Evolutionary conservation across 768 basidiomycete species (phyloP).

Genomic region (Pleurotus ostreatus): DNA sequence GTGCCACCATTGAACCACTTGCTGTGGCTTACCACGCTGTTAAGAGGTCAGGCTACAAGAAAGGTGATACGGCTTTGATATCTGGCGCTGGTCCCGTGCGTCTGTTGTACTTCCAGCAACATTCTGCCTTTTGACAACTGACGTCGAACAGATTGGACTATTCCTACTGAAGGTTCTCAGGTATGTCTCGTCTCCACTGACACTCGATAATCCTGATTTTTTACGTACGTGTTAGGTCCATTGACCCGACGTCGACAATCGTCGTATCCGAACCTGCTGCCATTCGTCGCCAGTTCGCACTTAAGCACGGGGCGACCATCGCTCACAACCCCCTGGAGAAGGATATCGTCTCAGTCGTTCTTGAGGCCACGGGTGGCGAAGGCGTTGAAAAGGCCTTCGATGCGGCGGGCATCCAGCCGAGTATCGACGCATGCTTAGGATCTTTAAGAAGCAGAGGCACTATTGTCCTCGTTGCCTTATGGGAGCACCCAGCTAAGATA

Average conservation of each 20-base stretch:
- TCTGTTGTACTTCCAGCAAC: not conserved
- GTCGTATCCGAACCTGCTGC: conserved; percentile 38
- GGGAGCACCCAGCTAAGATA: conserved; percentile 31
- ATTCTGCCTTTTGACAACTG: not conserved
- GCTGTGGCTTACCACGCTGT: conserved; percentile 43
- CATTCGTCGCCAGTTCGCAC: conserved; percentile 32
- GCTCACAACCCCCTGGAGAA: conserved; percentile 29
- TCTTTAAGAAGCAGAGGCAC: conserved; percentile 34
- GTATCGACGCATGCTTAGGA: conserved; percentile 29
- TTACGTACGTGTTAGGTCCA: conserved; percentile 16
- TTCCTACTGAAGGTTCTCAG: conserved; percentile 35
- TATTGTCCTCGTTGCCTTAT: conserved; percentile 38
- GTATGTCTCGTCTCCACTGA: conserved; percentile 10
- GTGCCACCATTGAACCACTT: conserved; percentile 44
- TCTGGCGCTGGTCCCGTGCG: conserved; percentile 42
- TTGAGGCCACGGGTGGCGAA: conserved; percentile 21
- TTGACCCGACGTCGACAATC: conserved; percentile 23
- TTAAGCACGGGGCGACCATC: conserved; percentile 31
- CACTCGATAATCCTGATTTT: not conserved
- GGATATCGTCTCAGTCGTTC: conserved; percentile 22
- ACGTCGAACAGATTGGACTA: conserved; percentile 29
- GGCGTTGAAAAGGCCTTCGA: conserved; percentile 47
- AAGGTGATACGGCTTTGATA: conserved; percentile 35
- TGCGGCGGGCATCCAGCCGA: conserved; percentile 37
- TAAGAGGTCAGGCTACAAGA: conserved; percentile 32